Evolutionary conservation across 306 rosid genomes (phyloP), one percentile per base, ranked within the genome.

Genomic region (Corylus avellana): DNA sequence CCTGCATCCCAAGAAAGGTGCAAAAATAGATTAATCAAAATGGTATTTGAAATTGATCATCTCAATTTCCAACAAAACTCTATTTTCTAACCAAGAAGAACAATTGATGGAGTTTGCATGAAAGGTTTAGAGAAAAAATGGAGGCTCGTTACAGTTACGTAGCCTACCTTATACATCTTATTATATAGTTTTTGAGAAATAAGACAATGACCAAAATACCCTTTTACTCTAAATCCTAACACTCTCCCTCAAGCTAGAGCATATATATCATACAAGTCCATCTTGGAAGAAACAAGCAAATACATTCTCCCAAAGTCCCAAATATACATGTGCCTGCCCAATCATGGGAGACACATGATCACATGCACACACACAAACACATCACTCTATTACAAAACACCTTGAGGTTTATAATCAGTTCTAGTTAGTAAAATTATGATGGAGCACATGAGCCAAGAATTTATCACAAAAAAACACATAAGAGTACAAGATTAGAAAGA

Each of bases 1-100:
- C 95, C 98, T 94, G 75, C 62, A 87, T 58, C 69, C 69, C 72
- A 81, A 70, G 76, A 76, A 44, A 77, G 46, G 32, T 25, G 12
- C 46, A 72, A 70, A 59, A 47, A 70, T n/a, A 66, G 55, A 70
- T 74, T 27, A 80, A 25, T 79, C 75, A 70, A 39, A 75, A 78
- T 55, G 39, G 48, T 32, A 66, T 27, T 72, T 75, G 42, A 46
- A 18, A 79, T 9, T n/a, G 64, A 22, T 27, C 51, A 72, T 66
- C 68, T 73, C 84, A 51, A 80, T 75, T 67, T 50, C 55, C 77
- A 9, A 47, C 57, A 46, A 7, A 63, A 77, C 75, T 27, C 29
- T 42, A 70, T n/a, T 70, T 50, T 80, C 73, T 58, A 25, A 22
- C 37, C 35, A 32, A 1, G 35, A 32, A 32, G 35, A 32, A 32